Percentiles rank a stretch among this genome's conserved stretches.
phyloP scores from a whole-genome alignment of 164 flowering plant genomes.

The Echeveria elegans region DNA sequence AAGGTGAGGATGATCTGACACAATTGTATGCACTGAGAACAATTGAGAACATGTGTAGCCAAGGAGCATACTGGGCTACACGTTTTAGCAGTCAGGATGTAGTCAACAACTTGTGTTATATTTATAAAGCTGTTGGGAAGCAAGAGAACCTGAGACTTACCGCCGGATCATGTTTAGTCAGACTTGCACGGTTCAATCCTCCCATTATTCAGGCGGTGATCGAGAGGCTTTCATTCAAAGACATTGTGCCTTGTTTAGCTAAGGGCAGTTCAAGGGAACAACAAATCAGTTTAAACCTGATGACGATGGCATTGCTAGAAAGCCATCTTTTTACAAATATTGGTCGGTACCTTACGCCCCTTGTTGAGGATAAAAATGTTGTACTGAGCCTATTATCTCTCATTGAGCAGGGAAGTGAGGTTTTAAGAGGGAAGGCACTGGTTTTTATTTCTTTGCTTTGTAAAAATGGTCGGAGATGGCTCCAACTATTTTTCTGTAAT shows the following conservation, averaged over 20 bases:
- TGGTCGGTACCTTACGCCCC: constrained; percentile 49
- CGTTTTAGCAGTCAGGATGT: constrained; percentile 89
- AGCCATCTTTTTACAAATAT: constrained; percentile 60
- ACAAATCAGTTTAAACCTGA: constrained; percentile 83
- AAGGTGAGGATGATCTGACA: constrained; percentile 93
- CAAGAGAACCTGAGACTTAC: constrained; percentile 84
- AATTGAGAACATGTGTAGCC: constrained; percentile 90
- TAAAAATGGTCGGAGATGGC: constrained; percentile 65
- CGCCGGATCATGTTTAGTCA: constrained; percentile 92
- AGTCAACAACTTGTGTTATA: constrained; percentile 70
- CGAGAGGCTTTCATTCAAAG: constrained; percentile 76
- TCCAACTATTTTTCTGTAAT: constrained; percentile 74
- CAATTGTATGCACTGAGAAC: constrained; percentile 95
- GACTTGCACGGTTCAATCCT: constrained; percentile 74
- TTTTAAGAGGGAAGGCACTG: constrained; percentile 75
- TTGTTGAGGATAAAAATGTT: constrained; percentile 75
- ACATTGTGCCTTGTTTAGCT: constrained; percentile 48
- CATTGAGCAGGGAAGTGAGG: constrained; percentile 83
- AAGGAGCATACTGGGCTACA: constrained; percentile 82
- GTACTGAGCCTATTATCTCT: constrained; percentile 68
- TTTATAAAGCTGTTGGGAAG: constrained; percentile 72
- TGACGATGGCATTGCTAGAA: constrained; percentile 74
- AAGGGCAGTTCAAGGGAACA: constrained; percentile 85
- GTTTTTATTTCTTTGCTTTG: constrained; percentile 76
- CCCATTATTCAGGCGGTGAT: constrained; percentile 56